A percentile compares a stretch with the other conserved stretches of the same genome.
Conservation (phyloP, 495 filamentous ascomycete genomes). For the Trichoderma parareesei region DNA sequence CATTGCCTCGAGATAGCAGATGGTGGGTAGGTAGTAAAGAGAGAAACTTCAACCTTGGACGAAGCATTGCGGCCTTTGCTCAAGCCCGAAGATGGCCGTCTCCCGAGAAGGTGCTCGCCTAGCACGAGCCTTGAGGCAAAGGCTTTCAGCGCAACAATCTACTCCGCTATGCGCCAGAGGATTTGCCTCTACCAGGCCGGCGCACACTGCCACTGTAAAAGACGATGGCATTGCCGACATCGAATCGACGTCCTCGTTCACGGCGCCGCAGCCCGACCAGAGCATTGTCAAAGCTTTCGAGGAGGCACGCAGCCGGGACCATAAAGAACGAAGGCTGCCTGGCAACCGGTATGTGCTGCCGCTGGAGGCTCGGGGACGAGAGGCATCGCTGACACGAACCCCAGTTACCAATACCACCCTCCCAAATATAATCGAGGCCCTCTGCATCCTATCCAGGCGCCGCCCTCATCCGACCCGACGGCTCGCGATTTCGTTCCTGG, state of each 20-base stretch:
- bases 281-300: background rate
- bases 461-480: slow-evolving; percentile 69
- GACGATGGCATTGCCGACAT: background rate
- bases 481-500: slow-evolving; percentile 89
- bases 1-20: background rate
- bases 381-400: background rate
- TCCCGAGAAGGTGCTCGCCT: slow-evolving; percentile 7
- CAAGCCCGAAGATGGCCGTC: background rate
- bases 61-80: background rate
- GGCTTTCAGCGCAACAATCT: background rate
- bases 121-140: slow-evolving; percentile 3
- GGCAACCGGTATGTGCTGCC: slow-evolving; percentile 49
- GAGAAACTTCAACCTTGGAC: slow-evolving; percentile 5
- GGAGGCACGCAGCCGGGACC: slow-evolving; percentile 18
- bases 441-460: slow-evolving; percentile 83
- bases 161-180: background rate
- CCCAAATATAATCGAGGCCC: slow-evolving; percentile 92
- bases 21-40: background rate
- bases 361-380: background rate
- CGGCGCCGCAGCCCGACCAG: background rate
- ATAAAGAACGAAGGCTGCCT: slow-evolving; percentile 31
- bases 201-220: background rate
- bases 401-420: slow-evolving; percentile 83
- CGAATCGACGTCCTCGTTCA: slow-evolving; percentile 4
- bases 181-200: background rate